A percentile compares a stretch with the other conserved stretches of the same genome.
Evolutionary conservation across 768 basidiomycete species (phyloP).

Genomic region (Mycena olivaceomarginata): DNA sequence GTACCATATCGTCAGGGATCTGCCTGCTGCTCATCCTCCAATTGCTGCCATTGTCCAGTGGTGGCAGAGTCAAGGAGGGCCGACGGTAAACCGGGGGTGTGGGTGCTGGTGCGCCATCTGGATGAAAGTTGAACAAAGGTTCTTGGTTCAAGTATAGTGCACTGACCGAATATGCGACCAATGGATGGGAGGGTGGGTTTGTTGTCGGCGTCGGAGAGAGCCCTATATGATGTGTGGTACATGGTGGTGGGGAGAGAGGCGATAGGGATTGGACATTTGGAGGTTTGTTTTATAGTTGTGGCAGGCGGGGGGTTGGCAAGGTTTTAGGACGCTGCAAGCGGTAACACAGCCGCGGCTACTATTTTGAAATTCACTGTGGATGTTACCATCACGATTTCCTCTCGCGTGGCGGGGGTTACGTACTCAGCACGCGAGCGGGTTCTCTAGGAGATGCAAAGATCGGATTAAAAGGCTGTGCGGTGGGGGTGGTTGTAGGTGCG

Average conservation of each 20-base stretch:
- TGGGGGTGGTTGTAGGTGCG: not conserved
- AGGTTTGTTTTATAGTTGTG: conserved; percentile 12
- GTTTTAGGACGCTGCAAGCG: conserved; percentile 9
- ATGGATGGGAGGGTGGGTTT: conserved; percentile 50
- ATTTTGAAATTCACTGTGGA: conserved; percentile 7
- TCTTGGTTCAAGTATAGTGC: not conserved
- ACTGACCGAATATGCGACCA: conserved; percentile 48
- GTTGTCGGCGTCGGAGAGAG: conserved; percentile 31
- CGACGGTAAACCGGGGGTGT: conserved; percentile 35
- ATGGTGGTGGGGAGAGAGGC: conserved; percentile 14
- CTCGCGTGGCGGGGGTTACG: conserved; percentile 18
- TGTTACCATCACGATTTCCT: conserved; percentile 24
- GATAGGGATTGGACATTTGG: not conserved
- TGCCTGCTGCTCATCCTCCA: conserved; percentile 37
- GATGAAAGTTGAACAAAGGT: not conserved
- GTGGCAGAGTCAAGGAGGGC: conserved; percentile 42
- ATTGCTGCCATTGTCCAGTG: conserved; percentile 38
- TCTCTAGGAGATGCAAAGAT: conserved; percentile 22
- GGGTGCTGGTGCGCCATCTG: conserved; percentile 31
- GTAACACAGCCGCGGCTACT: conserved; percentile 12
- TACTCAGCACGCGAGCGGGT: conserved; percentile 29
- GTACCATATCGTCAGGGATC: conserved; percentile 32
- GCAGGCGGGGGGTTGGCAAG: conserved; percentile 28
- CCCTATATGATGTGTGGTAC: conserved; percentile 39
- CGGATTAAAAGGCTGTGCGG: conserved; percentile 9